Percentiles rank a stretch among this genome's conserved stretches.
Conservation (phyloP, 768 basidiomycete species). For the Epithele typhae region DNA sequence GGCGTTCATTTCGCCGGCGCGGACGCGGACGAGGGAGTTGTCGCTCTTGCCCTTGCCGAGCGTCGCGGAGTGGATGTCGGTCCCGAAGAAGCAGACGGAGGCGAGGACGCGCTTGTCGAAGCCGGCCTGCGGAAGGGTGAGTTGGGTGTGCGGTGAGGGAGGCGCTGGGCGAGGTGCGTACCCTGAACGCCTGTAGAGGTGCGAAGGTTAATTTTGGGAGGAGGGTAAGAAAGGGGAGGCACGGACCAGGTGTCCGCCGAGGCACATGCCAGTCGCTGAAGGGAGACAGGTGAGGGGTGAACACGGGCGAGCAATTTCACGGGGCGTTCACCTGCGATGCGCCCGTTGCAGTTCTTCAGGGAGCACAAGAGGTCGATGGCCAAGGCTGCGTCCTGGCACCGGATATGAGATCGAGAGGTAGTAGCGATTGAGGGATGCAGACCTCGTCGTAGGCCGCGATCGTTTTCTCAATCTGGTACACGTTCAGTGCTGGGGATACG, state of each 20-base stretch:
- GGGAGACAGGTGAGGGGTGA: too few species aligned
- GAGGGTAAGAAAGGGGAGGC: background rate
- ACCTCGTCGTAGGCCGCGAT: constrained; percentile 89
- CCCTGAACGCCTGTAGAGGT: constrained; percentile 52
- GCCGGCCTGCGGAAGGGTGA: constrained; percentile 54
- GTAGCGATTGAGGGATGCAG: background rate
- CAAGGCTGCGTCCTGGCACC: constrained; percentile 79
- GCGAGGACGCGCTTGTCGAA: constrained; percentile 82
- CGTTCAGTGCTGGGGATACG: too few species aligned
- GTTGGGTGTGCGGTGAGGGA: background rate
- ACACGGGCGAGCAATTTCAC: constrained; percentile 20
- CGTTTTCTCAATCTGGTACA: constrained; percentile 88
- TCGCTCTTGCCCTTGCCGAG: constrained; percentile 84
- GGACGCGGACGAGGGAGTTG: constrained; percentile 71
- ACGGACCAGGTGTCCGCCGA: constrained; percentile 79
- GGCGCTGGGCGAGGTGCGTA: constrained; percentile 15
- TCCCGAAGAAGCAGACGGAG: constrained; percentile 92
- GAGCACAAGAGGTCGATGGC: constrained; percentile 71
- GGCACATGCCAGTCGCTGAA: constrained; percentile 85
- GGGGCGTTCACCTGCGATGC: constrained; percentile 62
- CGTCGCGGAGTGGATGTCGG: constrained; percentile 85
- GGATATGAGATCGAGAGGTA: too few species aligned
- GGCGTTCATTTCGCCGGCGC: constrained; percentile 77
- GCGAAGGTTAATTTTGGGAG: too few species aligned
- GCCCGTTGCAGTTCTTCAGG: constrained; percentile 82